Base-by-base conservation (phyloP, 495 filamentous ascomycete genomes). In the Hyaloscypha variabilis region DNA sequence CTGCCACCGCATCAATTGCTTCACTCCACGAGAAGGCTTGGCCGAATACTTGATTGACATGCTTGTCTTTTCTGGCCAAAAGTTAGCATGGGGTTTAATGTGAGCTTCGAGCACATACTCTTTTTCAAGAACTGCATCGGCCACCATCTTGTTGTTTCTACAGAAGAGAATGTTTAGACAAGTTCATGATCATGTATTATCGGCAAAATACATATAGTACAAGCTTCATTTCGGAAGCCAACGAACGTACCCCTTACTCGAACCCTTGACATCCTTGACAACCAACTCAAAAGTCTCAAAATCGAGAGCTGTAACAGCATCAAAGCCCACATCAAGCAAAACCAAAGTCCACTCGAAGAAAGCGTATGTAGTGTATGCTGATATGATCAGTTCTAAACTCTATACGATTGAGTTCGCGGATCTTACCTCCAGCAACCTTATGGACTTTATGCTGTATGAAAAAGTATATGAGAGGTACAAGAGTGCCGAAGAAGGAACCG, bases 401-500 rank as follows among this genome's bases (percentile, higher is more conserved):
- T n/a, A n/a, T n/a, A n/a, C n/a, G n/a, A n/a, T 53, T n/a, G 60
- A 61, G 76, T 87, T 28, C 23, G 23, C 26, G 50, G 30, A 26
- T 8, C 65, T 79, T 82, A 98, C 95, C 95, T 88, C 95, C 95
- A 50, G 96, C 78, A 65, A 98, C 87, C 67, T 89, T 92, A 75
- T 98, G 93, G 53, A 99, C 90, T 77, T 99, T 99, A 80, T 99
- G 95, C 73, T 99, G 96, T 70, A 99, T 96, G 74, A 97, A 99
- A 72, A 90, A 99, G 78, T 98, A 98, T 36, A 97, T 84, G 79
- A 98, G 80, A 54, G 94, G 93, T 28, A 97, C 87, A 49, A 98
- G 77, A 1, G 92, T 96, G 57, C 90, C 91, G 74, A 98, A 98
- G 79, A 99, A 99, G 26, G 87, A 82, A 13, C 86, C 80, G 1